Evolutionary conservation across 2,329 filamentous ascomycete species (phyloP).

Genomic region (Furcasterigmium furcatum): DNA sequence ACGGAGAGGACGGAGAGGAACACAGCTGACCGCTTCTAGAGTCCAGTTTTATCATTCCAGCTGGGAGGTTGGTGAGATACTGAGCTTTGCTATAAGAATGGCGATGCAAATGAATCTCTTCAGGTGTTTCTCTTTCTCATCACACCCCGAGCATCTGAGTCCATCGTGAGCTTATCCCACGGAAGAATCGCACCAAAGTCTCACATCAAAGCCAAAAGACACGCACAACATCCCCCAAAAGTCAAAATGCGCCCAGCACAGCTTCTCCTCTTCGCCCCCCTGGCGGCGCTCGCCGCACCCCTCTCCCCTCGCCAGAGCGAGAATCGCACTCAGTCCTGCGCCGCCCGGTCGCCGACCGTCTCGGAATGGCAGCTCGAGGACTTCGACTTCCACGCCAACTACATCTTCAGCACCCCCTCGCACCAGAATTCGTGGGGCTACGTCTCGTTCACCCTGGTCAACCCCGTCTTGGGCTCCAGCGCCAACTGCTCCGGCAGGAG

Average conservation of each 20-base stretch:
- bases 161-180: no score
- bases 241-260: slow-evolving; percentile 6
- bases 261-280: slow-evolving; percentile 5
- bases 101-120: no score
- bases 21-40: no score
- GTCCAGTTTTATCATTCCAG: no score
- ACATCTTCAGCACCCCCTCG: slow-evolving; percentile 45
- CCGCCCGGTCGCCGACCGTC: slow-evolving; percentile 13
- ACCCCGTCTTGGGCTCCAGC: slow-evolving; percentile 35
- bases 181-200: not conserved
- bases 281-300: slow-evolving; percentile 8
- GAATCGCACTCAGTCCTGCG: slow-evolving; percentile 6
- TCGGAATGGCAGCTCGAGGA: slow-evolving; percentile 33
- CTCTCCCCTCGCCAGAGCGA: slow-evolving; percentile 1
- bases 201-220: not conserved
- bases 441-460: slow-evolving; percentile 46
- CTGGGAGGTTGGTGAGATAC: no score
- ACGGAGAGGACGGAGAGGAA: no score
- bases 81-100: no score
- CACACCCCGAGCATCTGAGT: no score
- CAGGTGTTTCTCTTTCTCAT: no score
- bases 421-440: slow-evolving; percentile 47
- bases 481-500: slow-evolving; percentile 36
- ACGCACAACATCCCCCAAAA: not conserved
- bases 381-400: slow-evolving; percentile 47